A percentile compares a stretch with the other conserved stretches of the same genome.
phyloP scores from a whole-genome alignment of 129 eudicot genomes.

The Escallonia herrerae region DNA sequence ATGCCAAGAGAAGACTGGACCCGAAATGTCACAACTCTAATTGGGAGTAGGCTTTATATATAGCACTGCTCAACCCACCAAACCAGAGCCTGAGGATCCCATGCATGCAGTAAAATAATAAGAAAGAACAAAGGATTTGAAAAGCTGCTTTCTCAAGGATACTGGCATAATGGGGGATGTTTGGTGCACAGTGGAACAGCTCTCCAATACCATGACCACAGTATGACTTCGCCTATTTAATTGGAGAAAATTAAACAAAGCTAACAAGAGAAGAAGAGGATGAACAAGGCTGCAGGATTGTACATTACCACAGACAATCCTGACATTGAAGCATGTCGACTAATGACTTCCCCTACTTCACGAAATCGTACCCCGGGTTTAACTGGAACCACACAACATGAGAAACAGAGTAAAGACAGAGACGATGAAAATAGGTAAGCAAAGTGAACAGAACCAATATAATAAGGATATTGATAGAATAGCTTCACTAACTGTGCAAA shows the following conservation, averaged over 20 bases:
- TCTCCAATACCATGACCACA: conserved; percentile 98
- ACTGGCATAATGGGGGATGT: conserved; percentile 96
- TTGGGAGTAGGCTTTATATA: too few species aligned
- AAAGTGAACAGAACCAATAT: neutral
- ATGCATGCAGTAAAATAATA: too few species aligned
- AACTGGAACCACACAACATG: conserved; percentile 26
- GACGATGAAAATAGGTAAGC: neutral
- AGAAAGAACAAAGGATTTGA: neutral
- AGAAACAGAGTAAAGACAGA: neutral
- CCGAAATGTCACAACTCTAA: too few species aligned
- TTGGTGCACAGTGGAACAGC: conserved; percentile 98
- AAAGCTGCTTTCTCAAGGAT: conserved; percentile 39
- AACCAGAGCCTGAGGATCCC: too few species aligned
- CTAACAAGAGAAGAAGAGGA: neutral
- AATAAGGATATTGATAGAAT: neutral
- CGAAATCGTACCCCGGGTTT: conserved; percentile 97
- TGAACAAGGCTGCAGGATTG: neutral
- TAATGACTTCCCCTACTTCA: conserved; percentile 87
- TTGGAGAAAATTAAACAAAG: neutral
- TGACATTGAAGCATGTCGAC: conserved; percentile 91
- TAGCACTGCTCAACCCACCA: too few species aligned
- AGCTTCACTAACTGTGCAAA: neutral
- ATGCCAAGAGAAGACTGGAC: neutral
- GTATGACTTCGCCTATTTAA: conserved; percentile 68
- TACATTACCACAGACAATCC: conserved; percentile 81